These are phyloP conservation scores for Sphagnum magellanicum DNA, from an alignment of 228 moss, liverwort and hornwort genomes.

Conservation along the genomic window DNA sequence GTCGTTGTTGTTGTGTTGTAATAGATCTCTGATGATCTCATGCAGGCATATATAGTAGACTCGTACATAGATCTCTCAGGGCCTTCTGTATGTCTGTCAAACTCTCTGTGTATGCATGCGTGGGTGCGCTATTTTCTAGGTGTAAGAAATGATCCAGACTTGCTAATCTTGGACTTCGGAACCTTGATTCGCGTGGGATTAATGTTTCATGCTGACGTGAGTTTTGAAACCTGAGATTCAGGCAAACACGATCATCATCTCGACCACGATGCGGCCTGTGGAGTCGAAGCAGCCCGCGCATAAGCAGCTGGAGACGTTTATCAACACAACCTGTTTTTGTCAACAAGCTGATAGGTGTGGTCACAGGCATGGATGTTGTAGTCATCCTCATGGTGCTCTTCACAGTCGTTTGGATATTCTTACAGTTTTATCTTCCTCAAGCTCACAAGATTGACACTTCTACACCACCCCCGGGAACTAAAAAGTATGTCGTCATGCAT, in stretches of 20 bases:
- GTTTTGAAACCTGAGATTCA: neutral
- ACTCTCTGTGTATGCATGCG: too few species aligned
- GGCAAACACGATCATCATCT: neutral
- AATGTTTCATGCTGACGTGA: neutral
- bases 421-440: neutral
- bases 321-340: constrained; percentile 8
- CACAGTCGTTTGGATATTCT: neutral
- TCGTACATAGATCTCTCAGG: too few species aligned
- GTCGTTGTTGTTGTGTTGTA: neutral
- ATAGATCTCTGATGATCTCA: neutral
- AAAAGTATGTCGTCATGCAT: neutral
- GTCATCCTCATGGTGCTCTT: neutral
- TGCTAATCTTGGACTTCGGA: neutral
- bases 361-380: constrained; percentile 11
- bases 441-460: neutral
- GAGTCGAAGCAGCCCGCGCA: neutral
- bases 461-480: constrained; percentile 1
- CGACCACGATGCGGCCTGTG: neutral
- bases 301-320: constrained; percentile 6
- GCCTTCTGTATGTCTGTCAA: too few species aligned
- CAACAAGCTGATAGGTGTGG: constrained; percentile 17
- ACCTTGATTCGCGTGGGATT: neutral
- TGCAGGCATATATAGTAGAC: neutral
- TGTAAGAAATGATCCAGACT: neutral
- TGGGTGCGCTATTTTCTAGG: neutral